Evolutionary conservation across 768 basidiomycete genomes (phyloP).

Genomic region (Thelephora ganbajun): DNA sequence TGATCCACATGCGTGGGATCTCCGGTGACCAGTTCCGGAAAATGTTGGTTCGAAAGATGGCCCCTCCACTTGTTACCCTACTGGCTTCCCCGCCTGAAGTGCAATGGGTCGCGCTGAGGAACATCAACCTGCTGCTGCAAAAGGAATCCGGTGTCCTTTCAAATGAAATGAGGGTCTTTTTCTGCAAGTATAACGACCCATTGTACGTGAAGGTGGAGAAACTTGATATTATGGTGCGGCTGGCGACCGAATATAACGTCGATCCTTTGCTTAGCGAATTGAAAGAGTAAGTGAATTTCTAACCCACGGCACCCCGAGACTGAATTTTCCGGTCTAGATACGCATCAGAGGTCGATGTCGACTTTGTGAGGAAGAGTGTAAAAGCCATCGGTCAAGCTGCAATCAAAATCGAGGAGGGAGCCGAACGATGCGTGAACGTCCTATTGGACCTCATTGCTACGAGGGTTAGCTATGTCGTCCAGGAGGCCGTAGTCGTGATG

Average conservation of each 20-base stretch:
- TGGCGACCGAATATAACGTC: slow-evolving; percentile 84
- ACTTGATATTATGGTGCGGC: slow-evolving; percentile 93
- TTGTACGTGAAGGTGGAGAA: slow-evolving; percentile 99
- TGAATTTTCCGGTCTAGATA: slow-evolving; percentile 39
- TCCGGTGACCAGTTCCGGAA: slow-evolving; percentile 72
- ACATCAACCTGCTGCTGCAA: slow-evolving; percentile 93
- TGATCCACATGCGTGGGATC: slow-evolving; percentile 89
- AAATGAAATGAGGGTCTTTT: slow-evolving; percentile 98
- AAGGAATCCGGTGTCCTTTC: slow-evolving; percentile 81
- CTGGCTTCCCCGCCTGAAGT: slow-evolving; percentile 95
- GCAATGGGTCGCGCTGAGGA: slow-evolving; percentile 95
- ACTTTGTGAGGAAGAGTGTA: slow-evolving; percentile 91
- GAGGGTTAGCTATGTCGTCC: slow-evolving; percentile 92
- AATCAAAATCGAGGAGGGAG: slow-evolving; percentile 85
- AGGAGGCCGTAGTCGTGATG: slow-evolving; percentile 98
- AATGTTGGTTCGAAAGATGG: slow-evolving; percentile 90
- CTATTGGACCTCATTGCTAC: slow-evolving; percentile 87
- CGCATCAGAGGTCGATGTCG: slow-evolving; percentile 94
- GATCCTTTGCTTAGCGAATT: slow-evolving; percentile 91
- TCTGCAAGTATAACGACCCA: slow-evolving; percentile 99
- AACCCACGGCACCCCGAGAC: neutral
- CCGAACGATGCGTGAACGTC: slow-evolving; percentile 91
- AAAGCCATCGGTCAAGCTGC: slow-evolving; percentile 95
- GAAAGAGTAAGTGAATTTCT: slow-evolving; percentile 57
- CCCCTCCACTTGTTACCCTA: slow-evolving; percentile 88